These are phyloP conservation scores for Venustampulla echinocandica DNA, from an alignment of 495 filamentous ascomycete species.

Conservation along the genomic window DNA sequence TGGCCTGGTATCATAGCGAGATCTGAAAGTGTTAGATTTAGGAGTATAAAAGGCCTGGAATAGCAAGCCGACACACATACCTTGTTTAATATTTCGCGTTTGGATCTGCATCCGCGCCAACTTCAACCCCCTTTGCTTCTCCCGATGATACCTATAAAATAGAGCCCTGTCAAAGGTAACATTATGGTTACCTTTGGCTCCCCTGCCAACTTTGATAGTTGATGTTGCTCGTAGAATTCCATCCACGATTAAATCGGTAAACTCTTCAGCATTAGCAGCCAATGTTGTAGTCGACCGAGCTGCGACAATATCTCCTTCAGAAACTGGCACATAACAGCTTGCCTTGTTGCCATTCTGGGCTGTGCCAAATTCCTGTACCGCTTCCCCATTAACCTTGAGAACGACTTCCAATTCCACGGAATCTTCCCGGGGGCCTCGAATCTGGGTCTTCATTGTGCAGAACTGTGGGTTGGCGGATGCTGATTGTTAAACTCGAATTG, in stretches of 20 bases:
- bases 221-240: conserved; percentile 11
- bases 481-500: no score
- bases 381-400: neutral
- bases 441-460: neutral
- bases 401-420: neutral
- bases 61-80: conserved; percentile 2
- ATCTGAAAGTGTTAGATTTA: neutral
- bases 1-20: neutral
- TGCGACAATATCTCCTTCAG: conserved; percentile 11
- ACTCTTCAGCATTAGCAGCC: conserved; percentile 2
- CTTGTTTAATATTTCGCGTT: conserved; percentile 1
- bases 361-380: neutral
- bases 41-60: neutral
- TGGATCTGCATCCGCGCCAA: conserved; percentile 8
- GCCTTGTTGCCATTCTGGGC: neutral
- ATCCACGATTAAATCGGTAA: conserved; percentile 16
- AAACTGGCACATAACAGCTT: conserved; percentile 9
- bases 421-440: neutral
- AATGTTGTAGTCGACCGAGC: neutral
- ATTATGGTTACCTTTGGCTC: neutral
- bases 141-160: neutral
- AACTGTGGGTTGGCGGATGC: neutral
- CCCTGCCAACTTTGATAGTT: neutral
- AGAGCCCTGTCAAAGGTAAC: conserved; percentile 5
- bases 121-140: neutral